phyloP scores from a whole-genome alignment of 352 stramenopile genomes.

The Ophiocytium majus region DNA sequence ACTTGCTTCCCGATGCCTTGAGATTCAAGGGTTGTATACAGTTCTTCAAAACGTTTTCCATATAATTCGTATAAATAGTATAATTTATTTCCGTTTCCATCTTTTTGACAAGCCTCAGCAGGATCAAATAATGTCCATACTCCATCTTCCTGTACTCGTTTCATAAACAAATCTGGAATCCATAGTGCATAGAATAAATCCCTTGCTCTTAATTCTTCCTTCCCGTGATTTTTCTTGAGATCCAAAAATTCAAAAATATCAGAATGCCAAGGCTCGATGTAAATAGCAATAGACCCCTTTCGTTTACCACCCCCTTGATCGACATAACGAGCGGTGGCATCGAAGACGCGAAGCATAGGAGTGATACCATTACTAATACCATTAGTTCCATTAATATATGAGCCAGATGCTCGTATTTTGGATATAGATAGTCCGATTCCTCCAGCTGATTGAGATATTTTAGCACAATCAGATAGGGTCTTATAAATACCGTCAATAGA shows the following conservation, averaged over 20 bases:
- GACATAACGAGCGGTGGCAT: slow-evolving; percentile 94
- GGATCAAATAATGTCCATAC: no score
- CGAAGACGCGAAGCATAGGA: slow-evolving; percentile 95
- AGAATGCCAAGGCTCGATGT: slow-evolving; percentile 98
- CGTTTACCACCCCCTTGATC: slow-evolving; percentile 83
- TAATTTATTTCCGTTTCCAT: no score
- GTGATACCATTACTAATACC: slow-evolving; percentile 92
- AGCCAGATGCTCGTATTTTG: slow-evolving; percentile 91
- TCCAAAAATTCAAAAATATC: slow-evolving; percentile 98
- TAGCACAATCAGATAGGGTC: slow-evolving; percentile 80
- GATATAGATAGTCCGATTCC: slow-evolving; percentile 94
- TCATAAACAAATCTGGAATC: slow-evolving; percentile 99
- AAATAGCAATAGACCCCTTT: slow-evolving; percentile 94
- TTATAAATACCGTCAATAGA: slow-evolving; percentile 96
- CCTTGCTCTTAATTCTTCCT: slow-evolving; percentile 90
- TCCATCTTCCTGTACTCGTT: slow-evolving; percentile 88
- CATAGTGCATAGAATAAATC: slow-evolving; percentile 98
- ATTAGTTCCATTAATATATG: slow-evolving; percentile 91
- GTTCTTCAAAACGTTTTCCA: no score
- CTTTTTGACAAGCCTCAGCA: no score
- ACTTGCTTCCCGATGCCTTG: no score
- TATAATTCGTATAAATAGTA: no score
- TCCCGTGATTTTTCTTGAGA: slow-evolving; percentile 97
- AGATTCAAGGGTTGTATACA: no score
- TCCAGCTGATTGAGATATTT: slow-evolving; percentile 77